phyloP scores from a whole-genome alignment of 1,284 basidiomycete genomes.

The Cronartium quercuum region DNA sequence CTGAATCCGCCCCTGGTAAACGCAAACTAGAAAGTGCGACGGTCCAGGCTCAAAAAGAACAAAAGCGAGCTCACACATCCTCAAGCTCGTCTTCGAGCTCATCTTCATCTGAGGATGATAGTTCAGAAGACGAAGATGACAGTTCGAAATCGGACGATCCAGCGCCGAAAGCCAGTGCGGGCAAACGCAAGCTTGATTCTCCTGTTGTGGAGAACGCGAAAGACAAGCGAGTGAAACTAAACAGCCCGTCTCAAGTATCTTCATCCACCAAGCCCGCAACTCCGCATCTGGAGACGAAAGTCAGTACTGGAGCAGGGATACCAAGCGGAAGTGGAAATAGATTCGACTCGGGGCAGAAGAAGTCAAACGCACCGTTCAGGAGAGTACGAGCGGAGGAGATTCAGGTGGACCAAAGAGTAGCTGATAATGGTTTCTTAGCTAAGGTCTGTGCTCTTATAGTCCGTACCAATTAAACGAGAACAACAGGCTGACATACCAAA shows the following conservation, averaged over 20 bases:
- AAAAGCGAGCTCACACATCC: not conserved
- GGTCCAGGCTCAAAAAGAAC: not conserved
- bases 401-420: slow-evolving; percentile 16
- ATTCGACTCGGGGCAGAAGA: slow-evolving; percentile 15
- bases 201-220: not conserved
- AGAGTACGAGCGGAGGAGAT: slow-evolving; percentile 36
- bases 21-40: not conserved
- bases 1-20: no score
- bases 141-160: not conserved
- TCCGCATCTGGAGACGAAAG: not conserved
- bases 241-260: not conserved
- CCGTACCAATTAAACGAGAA: no score
- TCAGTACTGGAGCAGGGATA: not conserved
- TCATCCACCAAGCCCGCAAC: not conserved
- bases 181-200: slow-evolving; percentile 14
- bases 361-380: slow-evolving; percentile 31
- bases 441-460: slow-evolving; percentile 14
- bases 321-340: not conserved
- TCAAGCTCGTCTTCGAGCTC: not conserved
- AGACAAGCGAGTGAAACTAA: slow-evolving; percentile 10
- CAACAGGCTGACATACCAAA: no score
- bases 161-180: not conserved
- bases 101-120: not conserved
- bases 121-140: slow-evolving; percentile 3
- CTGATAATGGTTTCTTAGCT: slow-evolving; percentile 38